Percentiles rank a stretch among this genome's conserved stretches.
These are phyloP conservation scores for Potentilla sterilis DNA, from an alignment of 306 rosid genomes.

Conservation along the genomic window DNA sequence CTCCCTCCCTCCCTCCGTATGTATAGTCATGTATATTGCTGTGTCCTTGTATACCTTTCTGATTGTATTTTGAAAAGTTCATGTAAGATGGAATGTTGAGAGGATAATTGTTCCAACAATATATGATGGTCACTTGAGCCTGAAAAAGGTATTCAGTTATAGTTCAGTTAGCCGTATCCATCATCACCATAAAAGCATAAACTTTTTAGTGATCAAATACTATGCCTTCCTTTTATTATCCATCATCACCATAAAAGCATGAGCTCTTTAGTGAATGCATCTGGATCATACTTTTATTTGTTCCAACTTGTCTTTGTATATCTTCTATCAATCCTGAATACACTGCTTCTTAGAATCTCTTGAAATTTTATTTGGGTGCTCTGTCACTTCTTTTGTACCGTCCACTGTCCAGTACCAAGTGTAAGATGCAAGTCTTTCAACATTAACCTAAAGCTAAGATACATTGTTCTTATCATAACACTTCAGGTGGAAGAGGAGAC, in stretches of 20 bases:
- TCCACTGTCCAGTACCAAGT: neutral
- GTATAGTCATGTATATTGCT: slow-evolving; percentile 2
- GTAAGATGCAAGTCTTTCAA: neutral
- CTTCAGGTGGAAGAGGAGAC: slow-evolving; percentile 87
- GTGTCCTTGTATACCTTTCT: neutral
- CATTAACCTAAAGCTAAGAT: slow-evolving; percentile 5
- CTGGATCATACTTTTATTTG: neutral
- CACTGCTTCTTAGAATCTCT: neutral
- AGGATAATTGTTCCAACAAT: neutral
- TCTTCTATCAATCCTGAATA: neutral
- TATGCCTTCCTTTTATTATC: neutral
- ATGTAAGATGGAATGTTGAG: neutral
- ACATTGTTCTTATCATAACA: slow-evolving; percentile 11
- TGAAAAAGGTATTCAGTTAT: neutral
- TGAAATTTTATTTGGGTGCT: neutral
- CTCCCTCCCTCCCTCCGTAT: slow-evolving; percentile 13
- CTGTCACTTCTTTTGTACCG: neutral
- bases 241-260: neutral
- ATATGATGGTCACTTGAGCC: neutral
- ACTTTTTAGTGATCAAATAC: neutral
- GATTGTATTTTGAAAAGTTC: slow-evolving; percentile 12
- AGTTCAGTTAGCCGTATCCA: neutral
- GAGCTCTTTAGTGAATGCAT: neutral
- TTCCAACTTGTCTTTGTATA: neutral
- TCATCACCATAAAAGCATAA: neutral